Evolutionary conservation across 139 green algal genomes (phyloP), one percentile per base, ranked within the genome.

Genomic region (Microglena sp.): DNA sequence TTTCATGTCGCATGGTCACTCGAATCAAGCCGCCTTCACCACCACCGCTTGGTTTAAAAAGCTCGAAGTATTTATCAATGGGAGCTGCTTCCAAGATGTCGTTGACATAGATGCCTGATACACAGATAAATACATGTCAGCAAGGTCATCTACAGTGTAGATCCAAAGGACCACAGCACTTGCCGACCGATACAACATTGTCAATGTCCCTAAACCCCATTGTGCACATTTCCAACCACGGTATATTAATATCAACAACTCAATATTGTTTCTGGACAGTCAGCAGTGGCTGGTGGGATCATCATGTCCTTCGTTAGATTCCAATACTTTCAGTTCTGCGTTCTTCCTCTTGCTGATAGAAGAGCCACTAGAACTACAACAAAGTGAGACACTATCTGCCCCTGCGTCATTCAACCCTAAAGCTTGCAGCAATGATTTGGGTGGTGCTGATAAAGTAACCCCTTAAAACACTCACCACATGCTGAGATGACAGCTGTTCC

Each of bases 51-150:
- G 86, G 88, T 76, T 94, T 94, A 77, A 94, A 94, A 55, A 95
- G 71, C 77, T 96, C 89, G 85, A 96, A 96, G 80, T 92, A 92
- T 72, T 96, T 95, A 77, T 95, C 90, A 62, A 96, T 91, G 11
- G 90, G 90, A 22, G 90, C 90, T 30, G 87, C 87, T 18, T 95
- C 84, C 22, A 96, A 62, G 35, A 96, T 91, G 70, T 96, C 87
- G 15, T 83, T 74, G 26, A 96, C 83, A 71, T 87, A 95, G 60
- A 96, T 96, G 54, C 90, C 84, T 87, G 69, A 64, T 31, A 57
- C 5, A n/a, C n/a, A n/a, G n/a, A n/a, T n/a, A n/a, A n/a, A n/a
- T n/a, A n/a, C n/a, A 54, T 7, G 32, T 57, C 27, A 30, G 22
- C 21, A 53, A 60, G 55, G 40, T 50, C 11, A 11, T 24, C n/a